Conservation (phyloP, 164 flowering plant genomes). For the Protea cynaroides region DNA sequence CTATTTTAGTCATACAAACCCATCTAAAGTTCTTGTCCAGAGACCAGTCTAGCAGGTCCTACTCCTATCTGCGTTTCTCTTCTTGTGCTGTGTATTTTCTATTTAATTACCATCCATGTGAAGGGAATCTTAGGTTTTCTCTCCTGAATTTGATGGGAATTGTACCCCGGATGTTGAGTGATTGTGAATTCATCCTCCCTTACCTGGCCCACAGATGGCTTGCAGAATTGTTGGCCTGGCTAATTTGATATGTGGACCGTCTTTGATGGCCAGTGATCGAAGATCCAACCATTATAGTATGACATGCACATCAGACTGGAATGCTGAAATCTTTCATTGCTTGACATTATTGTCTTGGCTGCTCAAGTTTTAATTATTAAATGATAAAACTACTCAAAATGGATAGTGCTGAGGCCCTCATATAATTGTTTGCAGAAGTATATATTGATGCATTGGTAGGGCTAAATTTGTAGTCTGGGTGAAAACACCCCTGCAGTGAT, state of each 20-base stretch:
- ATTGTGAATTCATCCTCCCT: too few relatives aligned
- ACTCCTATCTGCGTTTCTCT: too few relatives aligned
- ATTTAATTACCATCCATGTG: too few relatives aligned
- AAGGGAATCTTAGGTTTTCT: not conserved
- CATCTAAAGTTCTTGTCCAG: not conserved
- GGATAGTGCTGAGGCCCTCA: not conserved
- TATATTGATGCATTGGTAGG: not conserved
- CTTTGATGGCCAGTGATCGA: not conserved
- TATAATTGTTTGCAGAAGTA: too few relatives aligned
- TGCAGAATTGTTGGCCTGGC: not conserved
- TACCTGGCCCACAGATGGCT: too few relatives aligned
- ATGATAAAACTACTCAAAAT: not conserved
- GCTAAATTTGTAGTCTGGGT: too few relatives aligned
- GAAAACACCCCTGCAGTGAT: not conserved
- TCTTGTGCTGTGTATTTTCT: too few relatives aligned
- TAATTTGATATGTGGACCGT: not conserved
- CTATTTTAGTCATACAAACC: not conserved
- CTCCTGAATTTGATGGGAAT: not conserved
- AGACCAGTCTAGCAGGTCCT: not conserved
- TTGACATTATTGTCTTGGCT: not conserved
- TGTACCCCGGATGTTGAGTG: not conserved
- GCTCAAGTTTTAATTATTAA: not conserved
- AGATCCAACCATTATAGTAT: not conserved
- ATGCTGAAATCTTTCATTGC: not conserved
- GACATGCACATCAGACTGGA: not conserved